Evolutionary conservation across 1,284 basidiomycete species (phyloP).

Genomic region (Cutaneotrichosporon cavernicola): DNA sequence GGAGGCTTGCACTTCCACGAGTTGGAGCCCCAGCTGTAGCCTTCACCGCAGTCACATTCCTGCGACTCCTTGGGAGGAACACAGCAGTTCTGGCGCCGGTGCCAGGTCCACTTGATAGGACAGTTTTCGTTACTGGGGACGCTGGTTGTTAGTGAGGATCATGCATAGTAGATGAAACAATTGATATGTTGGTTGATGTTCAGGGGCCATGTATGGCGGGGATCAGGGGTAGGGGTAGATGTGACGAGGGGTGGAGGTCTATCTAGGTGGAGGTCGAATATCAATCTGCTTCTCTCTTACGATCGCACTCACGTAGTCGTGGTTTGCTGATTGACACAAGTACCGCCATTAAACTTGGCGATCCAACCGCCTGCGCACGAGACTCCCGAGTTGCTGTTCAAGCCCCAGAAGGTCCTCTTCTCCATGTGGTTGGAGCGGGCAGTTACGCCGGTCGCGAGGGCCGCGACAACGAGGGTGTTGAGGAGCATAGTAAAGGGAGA

Average conservation of each 20-base stretch:
- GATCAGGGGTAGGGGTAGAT: background rate
- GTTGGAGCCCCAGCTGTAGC: slow-evolving; percentile 38
- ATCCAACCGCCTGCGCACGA: background rate
- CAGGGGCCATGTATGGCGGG: background rate
- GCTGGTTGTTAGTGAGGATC: background rate
- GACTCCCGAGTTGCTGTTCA: background rate
- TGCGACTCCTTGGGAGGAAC: background rate
- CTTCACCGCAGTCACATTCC: slow-evolving; percentile 45
- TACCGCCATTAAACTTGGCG: background rate
- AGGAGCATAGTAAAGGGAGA: slow-evolving; percentile 20
- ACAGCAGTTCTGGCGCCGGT: slow-evolving; percentile 7
- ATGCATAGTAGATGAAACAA: background rate
- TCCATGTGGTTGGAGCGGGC: slow-evolving; percentile 4
- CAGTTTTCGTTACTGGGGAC: background rate
- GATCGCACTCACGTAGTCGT: background rate
- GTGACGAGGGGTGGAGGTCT: background rate
- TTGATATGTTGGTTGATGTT: no score
- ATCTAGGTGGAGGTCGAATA: background rate
- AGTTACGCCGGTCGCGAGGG: background rate
- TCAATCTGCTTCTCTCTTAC: no score
- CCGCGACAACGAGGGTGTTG: slow-evolving; percentile 16
- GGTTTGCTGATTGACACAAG: background rate
- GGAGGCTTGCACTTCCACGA: slow-evolving; percentile 23
- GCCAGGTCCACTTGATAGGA: slow-evolving; percentile 6
- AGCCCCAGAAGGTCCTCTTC: slow-evolving; percentile 8